phyloP scores from a whole-genome alignment of 495 filamentous ascomycete species.

The Lindgomyces ingoldianus region DNA sequence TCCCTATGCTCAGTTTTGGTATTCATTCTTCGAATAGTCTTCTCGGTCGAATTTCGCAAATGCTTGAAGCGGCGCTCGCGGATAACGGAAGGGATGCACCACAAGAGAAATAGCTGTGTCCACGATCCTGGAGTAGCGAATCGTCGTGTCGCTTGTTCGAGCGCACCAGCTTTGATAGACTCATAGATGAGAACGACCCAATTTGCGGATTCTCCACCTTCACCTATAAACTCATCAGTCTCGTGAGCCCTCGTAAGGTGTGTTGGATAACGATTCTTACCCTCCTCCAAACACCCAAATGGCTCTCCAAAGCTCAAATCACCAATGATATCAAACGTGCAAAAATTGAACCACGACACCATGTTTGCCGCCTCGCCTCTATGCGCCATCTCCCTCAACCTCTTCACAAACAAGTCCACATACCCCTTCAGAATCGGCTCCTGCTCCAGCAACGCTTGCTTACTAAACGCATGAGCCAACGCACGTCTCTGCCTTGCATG shows the following conservation, averaged over 20 bases:
- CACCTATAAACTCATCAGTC: slow-evolving; percentile 20
- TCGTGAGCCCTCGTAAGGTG: neutral
- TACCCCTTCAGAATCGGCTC: slow-evolving; percentile 42
- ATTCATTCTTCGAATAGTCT: slow-evolving; percentile 37
- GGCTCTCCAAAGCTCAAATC: slow-evolving; percentile 46
- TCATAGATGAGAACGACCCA: slow-evolving; percentile 43
- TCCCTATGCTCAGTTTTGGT: slow-evolving; percentile 38
- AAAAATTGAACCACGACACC: slow-evolving; percentile 43
- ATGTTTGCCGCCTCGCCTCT: slow-evolving; percentile 38
- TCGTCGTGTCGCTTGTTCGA: slow-evolving; percentile 38
- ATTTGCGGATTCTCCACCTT: slow-evolving; percentile 32
- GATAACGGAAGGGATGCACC: slow-evolving; percentile 34
- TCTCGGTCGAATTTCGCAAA: slow-evolving; percentile 37
- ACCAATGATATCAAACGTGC: slow-evolving; percentile 46
- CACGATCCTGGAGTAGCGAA: slow-evolving; percentile 37
- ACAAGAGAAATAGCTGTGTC: slow-evolving; percentile 32
- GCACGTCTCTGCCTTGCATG: slow-evolving; percentile 40
- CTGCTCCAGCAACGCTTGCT: slow-evolving; percentile 42
- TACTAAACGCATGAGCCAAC: slow-evolving; percentile 40
- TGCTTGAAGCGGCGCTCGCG: slow-evolving; percentile 34
- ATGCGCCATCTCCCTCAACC: slow-evolving; percentile 32
- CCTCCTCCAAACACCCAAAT: slow-evolving; percentile 42
- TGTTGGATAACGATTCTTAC: slow-evolving; percentile 5
- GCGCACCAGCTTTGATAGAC: slow-evolving; percentile 38
- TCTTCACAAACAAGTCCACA: slow-evolving; percentile 39